Conservation (phyloP, 495 filamentous ascomycete species). For the Rostrohypoxylon terebratum region DNA sequence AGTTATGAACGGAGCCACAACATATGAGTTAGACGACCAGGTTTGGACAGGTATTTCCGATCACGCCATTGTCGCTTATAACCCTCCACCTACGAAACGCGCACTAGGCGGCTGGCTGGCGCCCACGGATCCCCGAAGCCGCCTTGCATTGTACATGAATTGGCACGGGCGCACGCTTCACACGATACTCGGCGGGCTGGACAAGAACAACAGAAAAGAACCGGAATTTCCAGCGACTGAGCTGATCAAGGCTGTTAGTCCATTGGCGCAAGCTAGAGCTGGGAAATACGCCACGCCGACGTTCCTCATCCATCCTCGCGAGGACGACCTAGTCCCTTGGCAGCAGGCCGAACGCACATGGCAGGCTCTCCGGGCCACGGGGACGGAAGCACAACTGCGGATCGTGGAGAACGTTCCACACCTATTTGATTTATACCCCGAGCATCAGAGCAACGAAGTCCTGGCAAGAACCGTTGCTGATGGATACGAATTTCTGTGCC, state of each 20-base stretch:
- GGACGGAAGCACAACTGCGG: neutral
- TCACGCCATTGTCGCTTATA: neutral
- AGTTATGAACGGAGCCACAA: constrained; percentile 1
- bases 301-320: neutral
- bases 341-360: neutral
- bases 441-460: neutral
- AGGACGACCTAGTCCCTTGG: constrained; percentile 10
- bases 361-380: neutral
- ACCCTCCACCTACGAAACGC: neutral
- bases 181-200: neutral
- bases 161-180: neutral
- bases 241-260: neutral
- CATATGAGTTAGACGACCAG: constrained; percentile 8
- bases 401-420: constrained; percentile 6
- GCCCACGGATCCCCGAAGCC: neutral
- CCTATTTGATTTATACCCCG: constrained; percentile 9
- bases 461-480: neutral
- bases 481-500: constrained; percentile 7
- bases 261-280: neutral
- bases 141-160: constrained; percentile 2
- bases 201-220: neutral
- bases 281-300: neutral
- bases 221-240: neutral
- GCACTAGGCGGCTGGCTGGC: constrained; percentile 2
- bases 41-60: constrained; percentile 2